A percentile compares a stretch with the other conserved stretches of the same genome.
Evolutionary conservation across 2,329 filamentous ascomycete genomes (phyloP).

Genomic region (Cordyceps cicadae): DNA sequence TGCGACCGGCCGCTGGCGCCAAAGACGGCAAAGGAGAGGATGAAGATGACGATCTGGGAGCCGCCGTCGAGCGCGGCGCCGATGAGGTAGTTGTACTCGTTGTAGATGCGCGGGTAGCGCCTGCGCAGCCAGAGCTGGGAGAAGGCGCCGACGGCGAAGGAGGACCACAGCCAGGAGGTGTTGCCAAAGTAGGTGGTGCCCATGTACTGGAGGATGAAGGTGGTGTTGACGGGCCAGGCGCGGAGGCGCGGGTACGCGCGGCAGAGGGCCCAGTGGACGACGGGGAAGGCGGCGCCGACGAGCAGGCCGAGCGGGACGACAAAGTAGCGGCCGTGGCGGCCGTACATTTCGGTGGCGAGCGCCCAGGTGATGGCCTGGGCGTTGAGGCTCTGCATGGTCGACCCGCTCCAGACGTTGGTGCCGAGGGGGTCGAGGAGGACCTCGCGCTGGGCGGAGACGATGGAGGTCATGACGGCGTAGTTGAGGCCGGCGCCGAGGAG

Average conservation of each 20-base stretch:
- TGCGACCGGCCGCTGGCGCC: slow-evolving; percentile 17
- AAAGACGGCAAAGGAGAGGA: slow-evolving; percentile 20
- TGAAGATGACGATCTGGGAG: slow-evolving; percentile 20
- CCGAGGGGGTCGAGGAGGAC: slow-evolving; percentile 33
- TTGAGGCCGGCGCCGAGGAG: slow-evolving; percentile 35
- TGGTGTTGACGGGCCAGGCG: slow-evolving; percentile 27
- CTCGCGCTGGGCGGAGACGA: slow-evolving; percentile 33
- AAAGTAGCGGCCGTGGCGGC: slow-evolving; percentile 27
- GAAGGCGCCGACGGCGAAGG: slow-evolving; percentile 26
- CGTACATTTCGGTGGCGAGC: slow-evolving; percentile 36
- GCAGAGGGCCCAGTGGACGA: slow-evolving; percentile 25
- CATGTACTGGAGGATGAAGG: slow-evolving; percentile 33
- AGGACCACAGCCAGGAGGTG: slow-evolving; percentile 26
- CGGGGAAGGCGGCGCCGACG: slow-evolving; percentile 33
- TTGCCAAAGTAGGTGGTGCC: slow-evolving; percentile 32
- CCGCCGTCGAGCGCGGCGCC: slow-evolving; percentile 22
- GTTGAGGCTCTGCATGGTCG: slow-evolving; percentile 39
- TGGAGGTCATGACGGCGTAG: slow-evolving; percentile 37
- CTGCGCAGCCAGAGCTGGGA: slow-evolving; percentile 20
- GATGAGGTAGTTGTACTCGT: slow-evolving; percentile 22
- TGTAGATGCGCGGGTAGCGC: slow-evolving; percentile 18
- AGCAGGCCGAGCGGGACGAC: slow-evolving; percentile 31
- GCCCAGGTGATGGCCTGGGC: slow-evolving; percentile 23
- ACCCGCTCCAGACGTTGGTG: slow-evolving; percentile 39
- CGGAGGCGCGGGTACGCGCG: slow-evolving; percentile 18